Evolutionary conservation across 2,329 filamentous ascomycete genomes (phyloP).

Genomic region (Juglanconis sp.): DNA sequence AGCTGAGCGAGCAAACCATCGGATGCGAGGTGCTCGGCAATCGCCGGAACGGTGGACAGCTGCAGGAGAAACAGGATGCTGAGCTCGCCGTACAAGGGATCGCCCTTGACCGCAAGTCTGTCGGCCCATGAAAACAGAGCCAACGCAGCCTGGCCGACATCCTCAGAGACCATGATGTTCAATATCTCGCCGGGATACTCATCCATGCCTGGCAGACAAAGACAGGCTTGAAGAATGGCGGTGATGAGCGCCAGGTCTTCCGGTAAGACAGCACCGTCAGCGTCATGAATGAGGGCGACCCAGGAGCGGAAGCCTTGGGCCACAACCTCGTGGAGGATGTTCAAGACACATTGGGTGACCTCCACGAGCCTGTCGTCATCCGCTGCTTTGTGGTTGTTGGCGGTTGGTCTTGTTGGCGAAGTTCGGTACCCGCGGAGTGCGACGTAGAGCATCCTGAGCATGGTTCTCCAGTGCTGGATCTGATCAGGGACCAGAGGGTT

Average conservation of each 20-base stretch:
- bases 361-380: slow-evolving; percentile 37
- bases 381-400: slow-evolving; percentile 27
- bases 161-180: slow-evolving; percentile 66
- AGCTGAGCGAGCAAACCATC: slow-evolving; percentile 80
- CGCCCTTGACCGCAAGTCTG: slow-evolving; percentile 69
- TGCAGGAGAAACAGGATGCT: slow-evolving; percentile 84
- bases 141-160: slow-evolving; percentile 75
- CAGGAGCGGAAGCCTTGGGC: slow-evolving; percentile 79
- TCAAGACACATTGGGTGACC: slow-evolving; percentile 64
- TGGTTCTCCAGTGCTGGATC: slow-evolving; percentile 72
- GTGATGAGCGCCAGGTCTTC: slow-evolving; percentile 85
- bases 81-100: slow-evolving; percentile 92
- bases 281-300: slow-evolving; percentile 77
- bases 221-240: slow-evolving; percentile 79
- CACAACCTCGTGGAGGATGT: slow-evolving; percentile 76
- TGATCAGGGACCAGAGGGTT: slow-evolving; percentile 51
- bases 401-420: slow-evolving; percentile 27
- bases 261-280: slow-evolving; percentile 61
- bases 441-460: slow-evolving; percentile 83
- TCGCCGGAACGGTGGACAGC: slow-evolving; percentile 72
- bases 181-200: slow-evolving; percentile 69
- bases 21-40: slow-evolving; percentile 87
- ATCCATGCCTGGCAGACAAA: slow-evolving; percentile 74
- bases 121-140: slow-evolving; percentile 95
- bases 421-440: slow-evolving; percentile 65